Evolutionary conservation across 768 basidiomycete genomes (phyloP).

Genomic region (Heimioporus sp.): DNA sequence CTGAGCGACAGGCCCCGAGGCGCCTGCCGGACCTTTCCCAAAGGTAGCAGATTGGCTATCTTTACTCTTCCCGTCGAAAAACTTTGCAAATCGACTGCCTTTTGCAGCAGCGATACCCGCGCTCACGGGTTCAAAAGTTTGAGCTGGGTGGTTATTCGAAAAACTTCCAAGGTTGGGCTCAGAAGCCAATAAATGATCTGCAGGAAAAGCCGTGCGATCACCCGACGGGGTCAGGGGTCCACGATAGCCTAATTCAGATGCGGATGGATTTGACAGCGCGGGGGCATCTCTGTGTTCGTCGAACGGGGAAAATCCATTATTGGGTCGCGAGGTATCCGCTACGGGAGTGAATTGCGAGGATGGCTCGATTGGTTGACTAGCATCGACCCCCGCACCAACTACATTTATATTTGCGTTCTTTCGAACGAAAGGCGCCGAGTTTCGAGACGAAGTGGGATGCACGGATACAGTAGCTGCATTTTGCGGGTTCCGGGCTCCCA

Average conservation of each 20-base stretch:
- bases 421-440: conserved; percentile 19
- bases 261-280: conserved; percentile 4
- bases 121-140: conserved; percentile 30
- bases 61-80: conserved; percentile 73
- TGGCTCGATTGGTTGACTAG: conserved; percentile 14
- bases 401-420: conserved; percentile 20
- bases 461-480: conserved; percentile 13
- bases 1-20: conserved; percentile 41
- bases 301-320: conserved; percentile 53
- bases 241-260: conserved; percentile 21
- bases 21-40: conserved; percentile 39
- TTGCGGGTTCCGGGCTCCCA: conserved; percentile 30
- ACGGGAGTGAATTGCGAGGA: conserved; percentile 10
- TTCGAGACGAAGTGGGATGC: conserved; percentile 23
- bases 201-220: conserved; percentile 23
- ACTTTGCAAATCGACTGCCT: conserved; percentile 85
- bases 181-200: conserved; percentile 17
- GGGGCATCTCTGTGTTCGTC: conserved; percentile 39
- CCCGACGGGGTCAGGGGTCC: conserved; percentile 11
- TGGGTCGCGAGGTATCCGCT: conserved; percentile 12
- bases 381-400: conserved; percentile 6
- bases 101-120: conserved; percentile 54
- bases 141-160: conserved; percentile 12
- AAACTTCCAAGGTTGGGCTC: conserved; percentile 18
- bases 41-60: conserved; percentile 35